These are phyloP conservation scores for Phytophthora kernoviae DNA, from an alignment of 352 stramenopile genomes.

Conservation along the genomic window DNA sequence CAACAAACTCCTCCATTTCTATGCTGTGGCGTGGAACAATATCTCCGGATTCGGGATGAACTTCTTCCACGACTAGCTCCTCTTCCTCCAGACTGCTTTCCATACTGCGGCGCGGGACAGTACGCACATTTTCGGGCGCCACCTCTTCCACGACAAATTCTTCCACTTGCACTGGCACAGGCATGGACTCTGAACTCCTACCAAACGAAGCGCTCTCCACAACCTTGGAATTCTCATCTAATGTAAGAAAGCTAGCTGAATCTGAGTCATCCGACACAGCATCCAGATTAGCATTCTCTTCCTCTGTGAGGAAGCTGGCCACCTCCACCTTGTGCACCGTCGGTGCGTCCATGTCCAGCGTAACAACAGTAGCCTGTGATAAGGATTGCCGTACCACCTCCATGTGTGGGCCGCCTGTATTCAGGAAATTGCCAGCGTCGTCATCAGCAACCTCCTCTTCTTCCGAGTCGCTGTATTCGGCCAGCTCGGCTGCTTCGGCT, in stretches of 20 bases:
- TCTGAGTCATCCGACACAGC: slow-evolving; percentile 41
- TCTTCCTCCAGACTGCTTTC: slow-evolving; percentile 24
- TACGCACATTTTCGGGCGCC: slow-evolving; percentile 36
- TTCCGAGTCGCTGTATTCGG: slow-evolving; percentile 36
- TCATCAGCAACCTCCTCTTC: slow-evolving; percentile 24
- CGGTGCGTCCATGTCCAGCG: slow-evolving; percentile 29
- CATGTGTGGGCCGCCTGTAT: slow-evolving; percentile 26
- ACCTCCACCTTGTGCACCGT: slow-evolving; percentile 50
- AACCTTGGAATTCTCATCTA: slow-evolving; percentile 54
- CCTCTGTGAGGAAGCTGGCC: slow-evolving; percentile 52
- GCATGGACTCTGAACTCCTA: slow-evolving; percentile 8
- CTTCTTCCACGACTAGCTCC: slow-evolving; percentile 34
- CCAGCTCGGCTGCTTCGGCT: slow-evolving; percentile 39
- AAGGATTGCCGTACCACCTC: slow-evolving; percentile 23
- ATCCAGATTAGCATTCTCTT: slow-evolving; percentile 42
- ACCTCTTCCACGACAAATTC: slow-evolving; percentile 63
- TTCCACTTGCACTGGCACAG: slow-evolving; percentile 40
- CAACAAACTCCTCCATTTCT: slow-evolving; percentile 12
- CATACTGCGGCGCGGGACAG: slow-evolving; percentile 28
- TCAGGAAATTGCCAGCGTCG: slow-evolving; percentile 40
- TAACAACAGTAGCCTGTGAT: slow-evolving; percentile 30
- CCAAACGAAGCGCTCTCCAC: slow-evolving; percentile 39
- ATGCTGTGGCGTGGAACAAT: slow-evolving; percentile 20
- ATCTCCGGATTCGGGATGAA: slow-evolving; percentile 28
- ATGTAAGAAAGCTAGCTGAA: slow-evolving; percentile 42